Conservation (phyloP, 768 basidiomycete species). For the Termitomyces sp. region DNA sequence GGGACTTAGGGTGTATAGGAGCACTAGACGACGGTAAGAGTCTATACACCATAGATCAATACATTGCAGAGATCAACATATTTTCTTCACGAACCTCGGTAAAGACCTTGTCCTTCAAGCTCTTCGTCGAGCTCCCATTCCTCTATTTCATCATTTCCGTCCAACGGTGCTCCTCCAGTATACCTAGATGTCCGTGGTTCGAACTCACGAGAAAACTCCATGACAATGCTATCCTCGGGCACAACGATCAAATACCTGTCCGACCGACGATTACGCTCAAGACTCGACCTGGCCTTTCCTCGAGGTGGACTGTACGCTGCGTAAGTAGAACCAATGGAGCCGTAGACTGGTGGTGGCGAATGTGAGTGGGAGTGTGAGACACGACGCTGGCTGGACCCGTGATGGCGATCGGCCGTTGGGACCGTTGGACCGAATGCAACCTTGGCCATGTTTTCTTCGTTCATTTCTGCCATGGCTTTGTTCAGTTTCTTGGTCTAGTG, state of each 20-base stretch:
- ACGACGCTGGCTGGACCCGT: background rate
- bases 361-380: background rate
- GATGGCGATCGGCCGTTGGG: background rate
- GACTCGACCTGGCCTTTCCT: background rate
- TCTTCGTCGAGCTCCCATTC: conserved; percentile 36
- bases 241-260: conserved; percentile 6
- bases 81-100: conserved; percentile 35
- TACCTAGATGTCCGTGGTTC: conserved; percentile 1
- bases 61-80: background rate
- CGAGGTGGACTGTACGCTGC: background rate
- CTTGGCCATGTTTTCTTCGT: background rate
- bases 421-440: background rate
- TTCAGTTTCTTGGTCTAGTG: background rate
- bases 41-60: conserved; percentile 34
- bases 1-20: conserved; percentile 61
- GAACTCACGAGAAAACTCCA: conserved; percentile 7
- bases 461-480: background rate
- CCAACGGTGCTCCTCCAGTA: conserved; percentile 18
- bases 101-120: conserved; percentile 47
- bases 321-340: background rate
- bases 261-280: background rate
- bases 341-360: background rate
- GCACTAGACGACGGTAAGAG: conserved; percentile 53
- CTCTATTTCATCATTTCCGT: conserved; percentile 23
- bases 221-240: conserved; percentile 10